Conservation (phyloP, 163 green algal species). For the Coccomyxa subellipsoidea region DNA sequence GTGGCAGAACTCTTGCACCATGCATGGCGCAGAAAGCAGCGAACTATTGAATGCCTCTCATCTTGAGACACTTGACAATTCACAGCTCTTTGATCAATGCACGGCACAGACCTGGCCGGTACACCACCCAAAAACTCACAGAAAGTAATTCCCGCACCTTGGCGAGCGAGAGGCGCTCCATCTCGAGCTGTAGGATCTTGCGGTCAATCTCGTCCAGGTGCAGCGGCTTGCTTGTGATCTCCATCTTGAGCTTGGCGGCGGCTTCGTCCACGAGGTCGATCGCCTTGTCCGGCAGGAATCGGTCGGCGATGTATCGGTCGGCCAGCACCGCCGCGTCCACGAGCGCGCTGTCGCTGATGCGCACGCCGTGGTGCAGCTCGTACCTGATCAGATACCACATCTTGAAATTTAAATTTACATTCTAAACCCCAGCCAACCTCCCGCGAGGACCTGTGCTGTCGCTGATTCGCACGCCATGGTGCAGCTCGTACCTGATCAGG, state of each 20-base stretch:
- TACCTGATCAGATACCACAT: constrained; percentile 52
- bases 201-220: constrained; percentile 93
- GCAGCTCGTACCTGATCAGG: constrained; percentile 69
- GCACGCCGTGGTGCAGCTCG: constrained; percentile 91
- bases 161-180: constrained; percentile 83
- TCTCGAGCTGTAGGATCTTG: constrained; percentile 90
- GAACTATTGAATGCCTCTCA: too few species aligned
- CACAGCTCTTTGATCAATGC: too few species aligned
- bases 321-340: constrained; percentile 80
- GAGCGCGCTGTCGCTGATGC: constrained; percentile 87
- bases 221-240: constrained; percentile 91
- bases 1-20: too few species aligned
- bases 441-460: too few species aligned
- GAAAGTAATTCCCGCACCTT: too few species aligned
- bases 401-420: too few species aligned
- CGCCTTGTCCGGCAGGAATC: constrained; percentile 84
- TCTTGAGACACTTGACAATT: too few species aligned
- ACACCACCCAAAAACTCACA: too few species aligned
- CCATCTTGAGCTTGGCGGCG: constrained; percentile 96
- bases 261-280: constrained; percentile 97
- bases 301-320: constrained; percentile 82
- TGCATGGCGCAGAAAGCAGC: too few species aligned
- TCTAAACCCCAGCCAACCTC: too few species aligned
- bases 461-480: constrained; percentile 93
- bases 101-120: too few species aligned